Evolutionary conservation across 2,329 filamentous ascomycete species (phyloP).

Genomic region (Calonectria hawksworthii): DNA sequence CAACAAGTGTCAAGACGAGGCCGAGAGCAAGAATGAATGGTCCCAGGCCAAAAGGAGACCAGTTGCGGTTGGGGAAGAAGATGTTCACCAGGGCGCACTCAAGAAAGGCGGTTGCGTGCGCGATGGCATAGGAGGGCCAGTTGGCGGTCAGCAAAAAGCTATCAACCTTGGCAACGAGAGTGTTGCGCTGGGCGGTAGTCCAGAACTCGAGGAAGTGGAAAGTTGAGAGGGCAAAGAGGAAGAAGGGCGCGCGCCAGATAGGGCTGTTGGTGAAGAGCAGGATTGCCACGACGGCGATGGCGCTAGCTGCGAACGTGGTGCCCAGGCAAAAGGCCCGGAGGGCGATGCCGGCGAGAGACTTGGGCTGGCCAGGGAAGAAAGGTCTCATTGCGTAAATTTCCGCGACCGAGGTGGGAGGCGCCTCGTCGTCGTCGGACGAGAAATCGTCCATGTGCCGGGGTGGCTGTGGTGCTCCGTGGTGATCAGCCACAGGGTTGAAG

Average conservation of each 20-base stretch:
- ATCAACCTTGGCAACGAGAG: slow-evolving; percentile 76
- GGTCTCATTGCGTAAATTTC: slow-evolving; percentile 49
- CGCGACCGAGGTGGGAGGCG: slow-evolving; percentile 38
- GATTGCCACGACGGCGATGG: slow-evolving; percentile 48
- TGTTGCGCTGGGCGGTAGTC: slow-evolving; percentile 89
- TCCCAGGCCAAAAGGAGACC: slow-evolving; percentile 61
- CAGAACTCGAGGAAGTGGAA: slow-evolving; percentile 99
- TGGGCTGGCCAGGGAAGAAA: slow-evolving; percentile 62
- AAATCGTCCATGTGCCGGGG: slow-evolving; percentile 30
- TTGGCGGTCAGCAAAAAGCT: slow-evolving; percentile 90
- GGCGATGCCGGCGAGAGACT: slow-evolving; percentile 73
- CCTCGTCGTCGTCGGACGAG: slow-evolving; percentile 28
- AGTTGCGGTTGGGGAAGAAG: slow-evolving; percentile 65
- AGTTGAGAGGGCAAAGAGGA: slow-evolving; percentile 76
- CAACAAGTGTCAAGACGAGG: slow-evolving; percentile 73
- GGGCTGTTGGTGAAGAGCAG: slow-evolving; percentile 58
- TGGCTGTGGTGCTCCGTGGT: slow-evolving; percentile 29
- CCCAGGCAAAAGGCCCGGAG: slow-evolving; percentile 70
- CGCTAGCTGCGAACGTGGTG: slow-evolving; percentile 54
- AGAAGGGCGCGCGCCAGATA: slow-evolving; percentile 75
- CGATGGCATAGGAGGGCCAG: slow-evolving; percentile 86
- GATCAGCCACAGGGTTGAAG: slow-evolving; percentile 37
- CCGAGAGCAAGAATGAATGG: slow-evolving; percentile 68
- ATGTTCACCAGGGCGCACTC: slow-evolving; percentile 77
- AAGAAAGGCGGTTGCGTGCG: slow-evolving; percentile 79